These are phyloP conservation scores for Calcarisporium arbuscula DNA, from an alignment of 2,329 filamentous ascomycete genomes.

Conservation along the genomic window DNA sequence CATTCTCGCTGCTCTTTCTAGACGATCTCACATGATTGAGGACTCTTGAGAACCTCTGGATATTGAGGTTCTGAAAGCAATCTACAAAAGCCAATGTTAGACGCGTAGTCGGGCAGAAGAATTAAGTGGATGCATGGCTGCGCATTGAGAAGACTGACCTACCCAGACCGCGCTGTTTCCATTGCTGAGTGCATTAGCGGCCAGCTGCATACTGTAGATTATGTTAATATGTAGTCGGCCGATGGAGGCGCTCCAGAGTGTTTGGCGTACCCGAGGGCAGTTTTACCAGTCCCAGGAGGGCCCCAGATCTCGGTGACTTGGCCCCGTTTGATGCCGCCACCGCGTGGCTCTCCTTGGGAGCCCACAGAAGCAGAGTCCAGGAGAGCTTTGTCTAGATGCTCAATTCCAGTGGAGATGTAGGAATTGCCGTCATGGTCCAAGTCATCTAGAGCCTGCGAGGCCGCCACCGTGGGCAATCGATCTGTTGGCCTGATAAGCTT, in stretches of 20 bases:
- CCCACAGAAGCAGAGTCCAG: conserved; percentile 9
- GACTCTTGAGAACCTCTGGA: conserved; percentile 20
- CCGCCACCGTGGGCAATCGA: conserved; percentile 70
- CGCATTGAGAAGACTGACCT: conserved; percentile 49
- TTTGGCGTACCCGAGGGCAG: conserved; percentile 72
- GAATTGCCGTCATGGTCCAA: conserved; percentile 44
- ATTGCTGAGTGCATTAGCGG: conserved; percentile 54
- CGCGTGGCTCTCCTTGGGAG: conserved; percentile 9
- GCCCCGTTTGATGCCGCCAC: conserved; percentile 62
- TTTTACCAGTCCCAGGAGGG: conserved; percentile 81
- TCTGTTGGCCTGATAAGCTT: conserved; percentile 38
- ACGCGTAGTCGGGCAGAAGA: no score
- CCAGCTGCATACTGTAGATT: conserved; percentile 61
- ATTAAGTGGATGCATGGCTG: background rate
- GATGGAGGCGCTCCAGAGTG: conserved; percentile 15
- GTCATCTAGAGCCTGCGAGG: conserved; percentile 62
- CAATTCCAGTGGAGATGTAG: conserved; percentile 50
- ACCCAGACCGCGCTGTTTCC: conserved; percentile 71
- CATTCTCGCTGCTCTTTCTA: conserved; percentile 4
- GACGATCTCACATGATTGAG: conserved; percentile 13
- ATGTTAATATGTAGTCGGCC: conserved; percentile 9
- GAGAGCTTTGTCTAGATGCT: conserved; percentile 44
- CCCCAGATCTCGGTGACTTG: conserved; percentile 85
- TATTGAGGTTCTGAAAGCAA: conserved; percentile 37
- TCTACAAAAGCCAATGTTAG: conserved; percentile 27